A percentile compares a stretch with the other conserved stretches of the same genome.
These are phyloP conservation scores for Taphrina sp. DNA, from an alignment of 1,139 yeast genomes.

Conservation along the genomic window DNA sequence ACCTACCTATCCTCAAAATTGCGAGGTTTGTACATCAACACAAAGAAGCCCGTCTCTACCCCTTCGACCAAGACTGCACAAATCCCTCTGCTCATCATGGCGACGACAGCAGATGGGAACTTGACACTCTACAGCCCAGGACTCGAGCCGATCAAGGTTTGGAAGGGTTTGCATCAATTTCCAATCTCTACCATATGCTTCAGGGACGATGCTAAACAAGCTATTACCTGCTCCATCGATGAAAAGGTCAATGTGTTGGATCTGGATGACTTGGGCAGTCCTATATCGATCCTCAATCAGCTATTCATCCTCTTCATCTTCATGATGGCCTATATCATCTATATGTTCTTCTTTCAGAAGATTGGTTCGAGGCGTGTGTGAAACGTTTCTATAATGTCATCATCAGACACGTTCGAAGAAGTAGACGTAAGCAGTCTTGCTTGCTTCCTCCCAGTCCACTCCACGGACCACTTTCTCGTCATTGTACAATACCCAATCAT, in stretches of 20 bases:
- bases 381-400: too few relatives aligned
- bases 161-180: slow-evolving; percentile 16
- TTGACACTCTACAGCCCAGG: slow-evolving; percentile 6
- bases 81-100: slow-evolving; percentile 1
- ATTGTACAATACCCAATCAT: slow-evolving; percentile 80
- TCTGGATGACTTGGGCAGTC: slow-evolving; percentile 4
- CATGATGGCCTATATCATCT: too few relatives aligned
- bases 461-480: slow-evolving; percentile 89
- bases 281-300: too few relatives aligned
- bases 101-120: slow-evolving; percentile 11
- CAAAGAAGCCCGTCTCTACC: slow-evolving; percentile 3
- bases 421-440: slow-evolving; percentile 55
- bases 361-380: too few relatives aligned
- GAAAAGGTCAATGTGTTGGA: slow-evolving; percentile 28
- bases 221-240: slow-evolving; percentile 25
- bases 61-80: neutral
- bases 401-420: slow-evolving; percentile 41
- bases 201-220: slow-evolving; percentile 14
- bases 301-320: too few relatives aligned
- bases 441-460: slow-evolving; percentile 57
- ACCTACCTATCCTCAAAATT: slow-evolving; percentile 10
- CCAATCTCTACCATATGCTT: slow-evolving; percentile 21
- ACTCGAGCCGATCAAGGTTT: slow-evolving; percentile 1
- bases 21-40: slow-evolving; percentile 11
- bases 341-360: too few relatives aligned